Base-by-base conservation (phyloP, 2,329 filamentous ascomycete species). In the Aspergillus melleus region DNA sequence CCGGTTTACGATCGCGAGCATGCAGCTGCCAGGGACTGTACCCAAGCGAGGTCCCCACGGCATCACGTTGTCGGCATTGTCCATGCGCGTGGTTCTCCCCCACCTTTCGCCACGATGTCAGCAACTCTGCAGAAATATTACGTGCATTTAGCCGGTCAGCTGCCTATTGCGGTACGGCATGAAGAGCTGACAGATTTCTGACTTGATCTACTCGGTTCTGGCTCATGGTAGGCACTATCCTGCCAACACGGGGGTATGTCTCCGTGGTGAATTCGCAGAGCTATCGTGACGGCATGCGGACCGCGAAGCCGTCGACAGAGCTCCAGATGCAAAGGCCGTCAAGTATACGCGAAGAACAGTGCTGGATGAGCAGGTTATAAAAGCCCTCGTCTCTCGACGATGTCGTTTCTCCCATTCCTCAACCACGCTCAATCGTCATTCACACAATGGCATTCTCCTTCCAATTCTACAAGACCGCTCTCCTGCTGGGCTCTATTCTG, bases 401-500 rank as follows among this genome's bases (percentile, higher is more conserved):
- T 20, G n/a, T 46, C 20, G 12, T 19, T 46, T 19, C 14, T 53
- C n/a, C 32, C 16, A 20, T 24, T 54, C 22, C 14, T 46, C 52
- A 19, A 29, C 49, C 52, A 44, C 26, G 24, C 52, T 22, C 24
- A 36, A 24, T 52, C 32, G 8, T 42, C 36, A 22, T 14, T 46
- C 36, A 39, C 49, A 46, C 52, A 29, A 65, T 62, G 63, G 55
- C 54, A 52, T 46, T 51, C 44, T 60, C 58, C 39, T 64, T 60
- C 49, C 54, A 49, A 4, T 49, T 66, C 49, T 68, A 61, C 54
- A 64, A 64, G 49, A 47, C 55, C 20, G 57, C 57, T 29, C 60
- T 68, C 46, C 57, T 67, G 44, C 44, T 65, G 14, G 49, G 57
- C 57, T 61, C 54, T n/a, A 49, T 62, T 24, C 55, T 59, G 29